A percentile compares a stretch with the other conserved stretches of the same genome.
phyloP scores from a whole-genome alignment of 2,329 filamentous ascomycete species.

The Epichloe amarillans region DNA sequence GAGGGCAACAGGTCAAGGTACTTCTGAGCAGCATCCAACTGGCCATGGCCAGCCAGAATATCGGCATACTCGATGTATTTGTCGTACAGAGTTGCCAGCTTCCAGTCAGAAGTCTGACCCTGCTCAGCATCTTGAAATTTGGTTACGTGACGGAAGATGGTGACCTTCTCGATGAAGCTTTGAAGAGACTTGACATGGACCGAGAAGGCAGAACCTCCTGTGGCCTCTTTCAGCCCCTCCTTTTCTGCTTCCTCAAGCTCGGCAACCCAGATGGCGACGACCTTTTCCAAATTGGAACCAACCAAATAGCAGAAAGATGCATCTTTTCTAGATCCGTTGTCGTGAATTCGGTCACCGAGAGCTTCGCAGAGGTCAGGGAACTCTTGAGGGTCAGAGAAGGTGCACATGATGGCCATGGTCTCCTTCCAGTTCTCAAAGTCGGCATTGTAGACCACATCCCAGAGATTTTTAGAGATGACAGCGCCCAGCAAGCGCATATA shows the following conservation, averaged over 20 bases:
- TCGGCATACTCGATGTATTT: constrained; percentile 97
- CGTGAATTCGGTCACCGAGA: constrained; percentile 79
- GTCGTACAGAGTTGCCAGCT: constrained; percentile 74
- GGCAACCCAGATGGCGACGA: constrained; percentile 83
- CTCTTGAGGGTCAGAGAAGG: constrained; percentile 79
- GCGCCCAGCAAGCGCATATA: constrained; percentile 84
- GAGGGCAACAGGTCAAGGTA: constrained; percentile 79
- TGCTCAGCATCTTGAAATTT: constrained; percentile 77
- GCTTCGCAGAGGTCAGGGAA: constrained; percentile 93
- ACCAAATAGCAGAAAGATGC: constrained; percentile 94
- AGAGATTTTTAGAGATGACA: constrained; percentile 90
- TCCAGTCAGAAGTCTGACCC: constrained; percentile 65
- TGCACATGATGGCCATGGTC: constrained; percentile 89
- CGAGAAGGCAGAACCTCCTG: constrained; percentile 72
- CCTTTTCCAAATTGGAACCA: constrained; percentile 94
- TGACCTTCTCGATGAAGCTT: constrained; percentile 95
- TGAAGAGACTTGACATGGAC: constrained; percentile 82
- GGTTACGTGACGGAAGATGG: constrained; percentile 85
- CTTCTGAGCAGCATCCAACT: constrained; percentile 73
- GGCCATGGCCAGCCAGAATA: constrained; percentile 80
- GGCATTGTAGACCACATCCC: constrained; percentile 96
- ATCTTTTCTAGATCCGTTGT: constrained; percentile 67
- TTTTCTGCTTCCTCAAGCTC: constrained; percentile 79
- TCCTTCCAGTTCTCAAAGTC: constrained; percentile 93
- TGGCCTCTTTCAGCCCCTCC: constrained; percentile 53